These are phyloP conservation scores for Opeltia flavorubescens DNA, from an alignment of 495 filamentous ascomycete species.

Conservation along the genomic window DNA sequence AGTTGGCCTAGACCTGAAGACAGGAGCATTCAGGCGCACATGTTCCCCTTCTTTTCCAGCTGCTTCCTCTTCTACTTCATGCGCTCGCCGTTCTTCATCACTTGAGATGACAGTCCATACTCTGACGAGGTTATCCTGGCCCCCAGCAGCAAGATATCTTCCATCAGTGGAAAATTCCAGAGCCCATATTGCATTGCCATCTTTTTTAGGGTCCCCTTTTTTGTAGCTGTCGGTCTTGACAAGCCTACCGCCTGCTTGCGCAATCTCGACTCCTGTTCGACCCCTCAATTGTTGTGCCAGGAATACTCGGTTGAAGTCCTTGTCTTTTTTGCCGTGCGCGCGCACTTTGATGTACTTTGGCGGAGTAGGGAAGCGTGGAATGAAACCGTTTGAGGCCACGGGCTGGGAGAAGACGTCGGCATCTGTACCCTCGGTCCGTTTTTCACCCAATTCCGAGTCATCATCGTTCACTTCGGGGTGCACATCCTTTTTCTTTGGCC, in stretches of 20 bases:
- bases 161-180: conserved; percentile 89
- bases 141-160: conserved; percentile 76
- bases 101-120: conserved; percentile 85
- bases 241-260: conserved; percentile 19
- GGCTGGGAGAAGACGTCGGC: conserved; percentile 66
- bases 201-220: conserved; percentile 25
- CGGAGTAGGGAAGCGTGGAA: conserved; percentile 77
- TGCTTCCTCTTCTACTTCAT: conserved; percentile 57
- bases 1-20: conserved; percentile 68
- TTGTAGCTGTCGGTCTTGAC: conserved; percentile 14
- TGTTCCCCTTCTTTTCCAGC: conserved; percentile 31
- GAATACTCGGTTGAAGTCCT: conserved; percentile 77
- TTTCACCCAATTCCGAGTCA: conserved; percentile 56
- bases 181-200: conserved; percentile 64
- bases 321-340: conserved; percentile 65
- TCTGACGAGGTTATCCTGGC: conserved; percentile 72
- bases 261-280: conserved; percentile 22
- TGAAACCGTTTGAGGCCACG: conserved; percentile 49
- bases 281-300: conserved; percentile 73
- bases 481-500: conserved; percentile 58
- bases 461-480: conserved; percentile 44
- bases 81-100: conserved; percentile 56
- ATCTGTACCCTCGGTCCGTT: conserved; percentile 63
- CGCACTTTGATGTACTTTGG: conserved; percentile 82
- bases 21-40: conserved; percentile 64